Conservation (phyloP, 257 asterid species). For the Asclepias syriaca region DNA sequence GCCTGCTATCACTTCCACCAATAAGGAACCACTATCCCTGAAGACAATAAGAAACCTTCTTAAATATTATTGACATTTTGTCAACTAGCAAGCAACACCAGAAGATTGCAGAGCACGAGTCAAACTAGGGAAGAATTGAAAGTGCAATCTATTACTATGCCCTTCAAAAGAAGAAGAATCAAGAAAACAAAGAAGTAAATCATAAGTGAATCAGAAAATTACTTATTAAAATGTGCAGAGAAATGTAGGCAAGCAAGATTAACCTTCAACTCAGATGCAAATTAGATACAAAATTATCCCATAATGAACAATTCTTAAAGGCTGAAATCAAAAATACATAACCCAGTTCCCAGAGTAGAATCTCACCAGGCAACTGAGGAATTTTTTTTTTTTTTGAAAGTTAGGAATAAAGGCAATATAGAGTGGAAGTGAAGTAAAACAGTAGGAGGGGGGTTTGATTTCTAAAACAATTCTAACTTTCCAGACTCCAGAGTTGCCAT, state of each 20-base stretch:
- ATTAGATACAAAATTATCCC: not conserved
- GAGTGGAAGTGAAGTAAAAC: no score
- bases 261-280: not conserved
- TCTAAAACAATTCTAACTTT: not conserved
- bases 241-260: not conserved
- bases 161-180: not conserved
- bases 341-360: not conserved
- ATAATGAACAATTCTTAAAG: not conserved
- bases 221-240: no score
- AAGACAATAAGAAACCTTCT: not conserved
- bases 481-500: not conserved
- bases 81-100: not conserved
- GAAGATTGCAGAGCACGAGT: not conserved
- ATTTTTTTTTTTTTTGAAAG: no score
- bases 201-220: not conserved
- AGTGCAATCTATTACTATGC: not conserved
- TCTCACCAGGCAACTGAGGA: no score
- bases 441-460: not conserved
- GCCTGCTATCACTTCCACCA: conserved; percentile 8
- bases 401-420: not conserved
- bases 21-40: conserved; percentile 2
- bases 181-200: not conserved
- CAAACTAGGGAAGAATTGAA: not conserved
- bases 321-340: not conserved
- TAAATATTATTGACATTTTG: not conserved